Evolutionary conservation across 176 grass and related monocot genomes (phyloP).

Genomic region (Avena eriantha): DNA sequence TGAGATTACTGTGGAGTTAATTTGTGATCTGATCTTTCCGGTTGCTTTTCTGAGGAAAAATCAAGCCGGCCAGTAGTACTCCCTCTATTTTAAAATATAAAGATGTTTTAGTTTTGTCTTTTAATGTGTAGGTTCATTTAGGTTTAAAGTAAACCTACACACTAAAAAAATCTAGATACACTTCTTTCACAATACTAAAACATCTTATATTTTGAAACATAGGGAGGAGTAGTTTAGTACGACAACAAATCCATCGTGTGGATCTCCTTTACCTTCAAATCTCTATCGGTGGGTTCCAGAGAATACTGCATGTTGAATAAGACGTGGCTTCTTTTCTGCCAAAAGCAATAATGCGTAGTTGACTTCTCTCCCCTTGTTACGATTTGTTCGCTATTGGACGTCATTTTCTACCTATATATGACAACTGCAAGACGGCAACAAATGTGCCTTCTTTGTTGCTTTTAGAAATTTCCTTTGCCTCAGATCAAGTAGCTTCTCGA

Average conservation of each 20-base stretch:
- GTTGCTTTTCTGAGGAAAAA: background rate
- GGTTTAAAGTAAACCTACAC: too few species aligned
- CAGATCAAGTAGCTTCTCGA: background rate
- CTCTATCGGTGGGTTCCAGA: background rate
- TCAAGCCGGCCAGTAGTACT: background rate
- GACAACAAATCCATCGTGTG: background rate
- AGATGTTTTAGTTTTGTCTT: too few species aligned
- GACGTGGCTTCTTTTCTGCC: conserved; percentile 8
- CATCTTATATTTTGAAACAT: too few species aligned
- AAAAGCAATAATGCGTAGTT: conserved; percentile 24
- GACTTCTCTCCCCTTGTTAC: conserved; percentile 28
- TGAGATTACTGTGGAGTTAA: background rate
- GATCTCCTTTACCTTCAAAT: conserved; percentile 13
- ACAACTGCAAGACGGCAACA: conserved; percentile 14
- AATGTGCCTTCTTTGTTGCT: conserved; percentile 22
- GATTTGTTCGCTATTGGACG: background rate
- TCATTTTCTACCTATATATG: background rate
- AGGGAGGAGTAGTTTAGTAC: background rate
- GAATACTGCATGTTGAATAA: background rate
- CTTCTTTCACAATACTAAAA: too few species aligned
- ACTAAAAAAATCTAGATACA: too few species aligned
- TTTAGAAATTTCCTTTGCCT: background rate
- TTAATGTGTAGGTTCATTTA: too few species aligned
- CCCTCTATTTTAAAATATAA: too few species aligned
- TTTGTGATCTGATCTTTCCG: background rate